phyloP scores from a whole-genome alignment of 2,329 filamentous ascomycete species.

The Fusarium virguliforme region DNA sequence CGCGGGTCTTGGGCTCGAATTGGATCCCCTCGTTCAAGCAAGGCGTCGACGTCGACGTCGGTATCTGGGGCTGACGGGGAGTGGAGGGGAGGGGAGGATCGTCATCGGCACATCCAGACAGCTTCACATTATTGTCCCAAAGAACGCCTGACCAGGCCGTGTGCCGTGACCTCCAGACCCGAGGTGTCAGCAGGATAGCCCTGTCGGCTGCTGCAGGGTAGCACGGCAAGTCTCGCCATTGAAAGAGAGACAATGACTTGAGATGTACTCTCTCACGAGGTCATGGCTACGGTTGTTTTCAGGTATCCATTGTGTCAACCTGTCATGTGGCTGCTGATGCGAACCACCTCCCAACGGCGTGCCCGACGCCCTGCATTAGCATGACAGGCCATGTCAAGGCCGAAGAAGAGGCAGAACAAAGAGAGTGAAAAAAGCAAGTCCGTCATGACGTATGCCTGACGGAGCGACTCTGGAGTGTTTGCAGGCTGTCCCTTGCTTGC shows the following conservation, averaged over 20 bases:
- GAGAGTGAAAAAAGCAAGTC: slow-evolving; percentile 5
- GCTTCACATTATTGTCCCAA: background rate
- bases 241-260: slow-evolving; percentile 22
- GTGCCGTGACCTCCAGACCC: slow-evolving; percentile 45
- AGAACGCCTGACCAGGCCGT: slow-evolving; percentile 36
- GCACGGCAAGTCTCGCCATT: slow-evolving; percentile 32
- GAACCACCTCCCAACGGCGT: slow-evolving; percentile 20
- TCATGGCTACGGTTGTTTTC: background rate
- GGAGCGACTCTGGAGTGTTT: slow-evolving; percentile 27
- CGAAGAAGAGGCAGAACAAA: slow-evolving; percentile 14
- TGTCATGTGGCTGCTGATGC: slow-evolving; percentile 36
- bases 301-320: slow-evolving; percentile 31
- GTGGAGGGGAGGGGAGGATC: background rate
- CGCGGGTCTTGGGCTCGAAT: slow-evolving; percentile 28
- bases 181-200: slow-evolving; percentile 47
- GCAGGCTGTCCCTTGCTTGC: slow-evolving; percentile 36
- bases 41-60: slow-evolving; percentile 2
- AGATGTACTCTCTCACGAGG: slow-evolving; percentile 10
- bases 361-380: slow-evolving; percentile 31
- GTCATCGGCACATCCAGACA: slow-evolving; percentile 4
- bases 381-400: background rate
- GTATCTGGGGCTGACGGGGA: slow-evolving; percentile 28
- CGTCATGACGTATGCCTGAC: slow-evolving; percentile 46
- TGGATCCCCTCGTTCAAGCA: slow-evolving; percentile 25
- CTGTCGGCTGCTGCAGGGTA: slow-evolving; percentile 22